Evolutionary conservation across 768 basidiomycete genomes (phyloP).

Genomic region (Amanita molliuscula): DNA sequence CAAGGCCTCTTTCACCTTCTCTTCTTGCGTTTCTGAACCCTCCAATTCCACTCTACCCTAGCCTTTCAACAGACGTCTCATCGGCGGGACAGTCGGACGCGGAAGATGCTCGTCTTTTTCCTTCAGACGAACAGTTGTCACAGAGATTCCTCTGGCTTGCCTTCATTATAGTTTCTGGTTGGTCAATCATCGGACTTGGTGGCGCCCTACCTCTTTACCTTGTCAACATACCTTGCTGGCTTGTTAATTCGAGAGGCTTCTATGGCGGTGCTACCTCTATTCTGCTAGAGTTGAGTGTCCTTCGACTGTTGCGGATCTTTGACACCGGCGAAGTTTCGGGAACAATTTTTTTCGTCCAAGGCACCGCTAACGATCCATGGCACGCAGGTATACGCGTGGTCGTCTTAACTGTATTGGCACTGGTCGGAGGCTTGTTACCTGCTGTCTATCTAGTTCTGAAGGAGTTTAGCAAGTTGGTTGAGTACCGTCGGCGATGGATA

Average conservation of each 20-base stretch:
- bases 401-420: conserved; percentile 49
- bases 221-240: conserved; percentile 56
- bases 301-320: conserved; percentile 58
- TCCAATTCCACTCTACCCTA: conserved; percentile 54
- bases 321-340: conserved; percentile 30
- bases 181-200: conserved; percentile 60
- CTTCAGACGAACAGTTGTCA: conserved; percentile 65
- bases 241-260: conserved; percentile 29
- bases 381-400: conserved; percentile 56
- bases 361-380: conserved; percentile 25
- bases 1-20: conserved; percentile 44
- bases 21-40: conserved; percentile 67
- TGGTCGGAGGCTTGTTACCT: conserved; percentile 55
- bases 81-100: conserved; percentile 39
- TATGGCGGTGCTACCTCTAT: conserved; percentile 56
- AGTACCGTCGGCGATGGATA: conserved; percentile 49
- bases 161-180: conserved; percentile 52
- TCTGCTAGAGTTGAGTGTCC: conserved; percentile 66
- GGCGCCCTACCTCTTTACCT: conserved; percentile 68
- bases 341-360: conserved; percentile 22
- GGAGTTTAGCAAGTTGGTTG: conserved; percentile 50
- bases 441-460: conserved; percentile 52
- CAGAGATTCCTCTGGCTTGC: conserved; percentile 64
- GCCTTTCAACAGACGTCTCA: conserved; percentile 44
- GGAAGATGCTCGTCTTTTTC: conserved; percentile 47